phyloP scores from a whole-genome alignment of 1,139 yeast genomes.

The Eremothecium sinecaudum region DNA sequence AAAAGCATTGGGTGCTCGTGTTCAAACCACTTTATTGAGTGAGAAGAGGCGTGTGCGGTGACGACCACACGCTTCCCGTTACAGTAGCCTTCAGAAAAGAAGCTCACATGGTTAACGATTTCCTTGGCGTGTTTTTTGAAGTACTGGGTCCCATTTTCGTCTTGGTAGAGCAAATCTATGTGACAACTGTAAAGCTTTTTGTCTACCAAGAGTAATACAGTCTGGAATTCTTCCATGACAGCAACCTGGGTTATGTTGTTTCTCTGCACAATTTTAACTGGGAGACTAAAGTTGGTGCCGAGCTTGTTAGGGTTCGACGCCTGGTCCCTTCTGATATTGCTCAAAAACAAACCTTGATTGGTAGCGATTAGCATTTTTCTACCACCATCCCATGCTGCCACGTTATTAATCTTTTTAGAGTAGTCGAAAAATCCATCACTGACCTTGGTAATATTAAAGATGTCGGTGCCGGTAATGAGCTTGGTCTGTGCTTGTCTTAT shows the following conservation, averaged over 20 bases:
- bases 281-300: conserved; percentile 55
- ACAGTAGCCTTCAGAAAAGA: conserved; percentile 88
- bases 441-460: conserved; percentile 66
- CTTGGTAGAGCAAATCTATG: conserved; percentile 53
- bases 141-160: conserved; percentile 45
- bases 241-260: conserved; percentile 81
- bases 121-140: conserved; percentile 59
- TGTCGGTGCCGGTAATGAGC: conserved; percentile 62
- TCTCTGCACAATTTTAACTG: conserved; percentile 69
- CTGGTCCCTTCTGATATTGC: conserved; percentile 43
- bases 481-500: conserved; percentile 70
- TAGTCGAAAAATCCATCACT: conserved; percentile 64
- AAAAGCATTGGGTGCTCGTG: conserved; percentile 35
- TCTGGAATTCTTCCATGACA: conserved; percentile 84
- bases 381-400: conserved; percentile 93
- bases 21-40: conserved; percentile 77
- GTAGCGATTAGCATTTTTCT: conserved; percentile 85
- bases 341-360: conserved; percentile 80
- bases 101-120: conserved; percentile 73
- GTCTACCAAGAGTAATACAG: conserved; percentile 72
- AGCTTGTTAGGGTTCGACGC: conserved; percentile 31
- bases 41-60: conserved; percentile 70
- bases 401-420: conserved; percentile 78
- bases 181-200: conserved; percentile 80
- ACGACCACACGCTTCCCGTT: conserved; percentile 81